A percentile compares a stretch with the other conserved stretches of the same genome.
These are phyloP conservation scores for Trifolium fragiferum DNA, from an alignment of 306 rosid genomes.

Conservation along the genomic window DNA sequence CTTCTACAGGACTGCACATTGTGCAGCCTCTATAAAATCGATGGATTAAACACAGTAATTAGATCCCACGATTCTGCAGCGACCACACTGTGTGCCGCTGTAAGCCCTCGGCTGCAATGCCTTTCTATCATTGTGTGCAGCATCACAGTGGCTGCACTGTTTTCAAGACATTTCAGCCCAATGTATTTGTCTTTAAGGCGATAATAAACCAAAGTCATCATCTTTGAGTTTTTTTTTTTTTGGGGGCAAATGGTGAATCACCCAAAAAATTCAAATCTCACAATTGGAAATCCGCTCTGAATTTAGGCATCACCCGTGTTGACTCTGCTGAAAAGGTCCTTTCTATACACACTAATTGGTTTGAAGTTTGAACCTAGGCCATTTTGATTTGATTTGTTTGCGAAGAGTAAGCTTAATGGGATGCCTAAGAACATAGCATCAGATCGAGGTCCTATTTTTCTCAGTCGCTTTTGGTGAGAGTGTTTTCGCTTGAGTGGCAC, in stretches of 20 bases:
- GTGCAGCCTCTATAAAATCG: background rate
- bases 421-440: too few relatives aligned
- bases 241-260: background rate
- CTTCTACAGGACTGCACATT: background rate
- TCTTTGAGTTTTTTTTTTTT: background rate
- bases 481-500: too few relatives aligned
- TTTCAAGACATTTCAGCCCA: constrained; percentile 14
- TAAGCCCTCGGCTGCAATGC: constrained; percentile 2
- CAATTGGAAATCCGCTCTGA: background rate
- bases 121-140: background rate
- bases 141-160: background rate
- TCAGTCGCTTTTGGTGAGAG: too few relatives aligned
- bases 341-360: background rate
- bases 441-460: too few relatives aligned
- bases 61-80: background rate
- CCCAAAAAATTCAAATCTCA: background rate
- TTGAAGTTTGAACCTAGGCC: background rate
- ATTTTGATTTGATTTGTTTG: too few relatives aligned
- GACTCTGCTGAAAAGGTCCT: background rate
- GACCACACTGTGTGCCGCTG: background rate
- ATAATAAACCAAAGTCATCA: background rate
- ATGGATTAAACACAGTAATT: background rate
- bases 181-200: background rate
- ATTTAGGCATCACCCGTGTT: background rate
- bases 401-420: too few relatives aligned